These are phyloP conservation scores for Babesia ovata DNA, from an alignment of 169 alveolate genomes.

Conservation along the genomic window DNA sequence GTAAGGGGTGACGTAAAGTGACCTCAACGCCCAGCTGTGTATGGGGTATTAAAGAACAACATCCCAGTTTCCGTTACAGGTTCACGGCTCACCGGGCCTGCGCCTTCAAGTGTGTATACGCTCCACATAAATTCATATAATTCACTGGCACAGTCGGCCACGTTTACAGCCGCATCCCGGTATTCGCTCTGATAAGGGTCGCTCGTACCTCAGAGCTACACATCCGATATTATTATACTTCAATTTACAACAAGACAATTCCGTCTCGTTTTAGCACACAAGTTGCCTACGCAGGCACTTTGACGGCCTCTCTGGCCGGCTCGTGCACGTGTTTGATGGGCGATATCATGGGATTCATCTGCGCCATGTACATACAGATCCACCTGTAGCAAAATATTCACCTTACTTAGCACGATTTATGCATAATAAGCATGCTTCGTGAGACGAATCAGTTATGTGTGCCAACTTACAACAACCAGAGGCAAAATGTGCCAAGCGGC, in stretches of 20 bases:
- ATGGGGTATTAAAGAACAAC: too few species aligned
- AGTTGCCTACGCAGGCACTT: not conserved
- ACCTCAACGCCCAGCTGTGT: not conserved
- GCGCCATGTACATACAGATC: slow-evolving; percentile 67
- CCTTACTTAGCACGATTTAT: not conserved
- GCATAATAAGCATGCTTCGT: not conserved
- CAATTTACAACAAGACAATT: too few species aligned
- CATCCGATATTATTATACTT: too few species aligned
- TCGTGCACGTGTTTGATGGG: slow-evolving; percentile 52
- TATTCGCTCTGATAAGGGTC: too few species aligned
- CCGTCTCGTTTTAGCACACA: too few species aligned
- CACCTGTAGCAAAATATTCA: slow-evolving; percentile 39
- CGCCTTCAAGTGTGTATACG: too few species aligned
- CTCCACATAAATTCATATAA: too few species aligned
- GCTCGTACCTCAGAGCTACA: too few species aligned
- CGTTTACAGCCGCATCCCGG: too few species aligned
- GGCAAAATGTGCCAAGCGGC: slow-evolving; percentile 51
- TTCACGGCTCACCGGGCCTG: too few species aligned
- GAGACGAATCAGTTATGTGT: not conserved
- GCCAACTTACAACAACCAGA: slow-evolving; percentile 67
- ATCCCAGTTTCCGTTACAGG: too few species aligned
- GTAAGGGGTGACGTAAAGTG: not conserved
- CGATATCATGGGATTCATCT: slow-evolving; percentile 68
- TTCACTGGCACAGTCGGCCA: too few species aligned
- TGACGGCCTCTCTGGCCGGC: slow-evolving; percentile 19